Conservation (phyloP, 768 basidiomycete genomes). For the Peribolospora kevripleyi region DNA sequence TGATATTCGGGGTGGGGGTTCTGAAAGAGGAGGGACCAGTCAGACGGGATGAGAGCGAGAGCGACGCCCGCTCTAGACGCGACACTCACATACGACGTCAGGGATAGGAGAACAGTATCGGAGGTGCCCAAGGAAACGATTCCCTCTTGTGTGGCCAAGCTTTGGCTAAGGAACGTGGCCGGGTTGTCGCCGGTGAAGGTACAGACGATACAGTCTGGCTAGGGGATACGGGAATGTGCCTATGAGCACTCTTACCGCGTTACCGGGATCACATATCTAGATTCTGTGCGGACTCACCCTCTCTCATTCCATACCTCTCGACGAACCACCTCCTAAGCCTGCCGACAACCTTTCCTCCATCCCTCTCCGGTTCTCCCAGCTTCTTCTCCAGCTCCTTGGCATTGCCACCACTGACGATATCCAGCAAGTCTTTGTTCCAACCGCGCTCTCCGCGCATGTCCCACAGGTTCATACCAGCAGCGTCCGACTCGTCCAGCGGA, state of each 20-base stretch:
- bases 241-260: not conserved
- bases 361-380: slow-evolving; percentile 51
- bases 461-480: slow-evolving; percentile 79
- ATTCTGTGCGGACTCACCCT: not conserved
- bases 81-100: slow-evolving; percentile 34
- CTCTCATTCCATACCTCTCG: slow-evolving; percentile 33
- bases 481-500: slow-evolving; percentile 66
- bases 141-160: slow-evolving; percentile 46
- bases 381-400: slow-evolving; percentile 32
- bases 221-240: not conserved
- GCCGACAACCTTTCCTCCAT: slow-evolving; percentile 43
- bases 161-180: slow-evolving; percentile 49
- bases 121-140: slow-evolving; percentile 70
- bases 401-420: slow-evolving; percentile 38
- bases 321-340: slow-evolving; percentile 45
- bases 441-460: slow-evolving; percentile 36
- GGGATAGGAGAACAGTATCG: slow-evolving; percentile 58
- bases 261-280: not conserved
- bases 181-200: slow-evolving; percentile 82
- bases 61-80: slow-evolving; percentile 23
- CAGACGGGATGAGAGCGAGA: slow-evolving; percentile 11
- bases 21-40: slow-evolving; percentile 20
- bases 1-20: slow-evolving; percentile 45
- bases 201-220: slow-evolving; percentile 45
- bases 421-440: slow-evolving; percentile 46